These are phyloP conservation scores for Torulaspora gathmanii DNA, from an alignment of 805 yeast species.

Conservation along the genomic window DNA sequence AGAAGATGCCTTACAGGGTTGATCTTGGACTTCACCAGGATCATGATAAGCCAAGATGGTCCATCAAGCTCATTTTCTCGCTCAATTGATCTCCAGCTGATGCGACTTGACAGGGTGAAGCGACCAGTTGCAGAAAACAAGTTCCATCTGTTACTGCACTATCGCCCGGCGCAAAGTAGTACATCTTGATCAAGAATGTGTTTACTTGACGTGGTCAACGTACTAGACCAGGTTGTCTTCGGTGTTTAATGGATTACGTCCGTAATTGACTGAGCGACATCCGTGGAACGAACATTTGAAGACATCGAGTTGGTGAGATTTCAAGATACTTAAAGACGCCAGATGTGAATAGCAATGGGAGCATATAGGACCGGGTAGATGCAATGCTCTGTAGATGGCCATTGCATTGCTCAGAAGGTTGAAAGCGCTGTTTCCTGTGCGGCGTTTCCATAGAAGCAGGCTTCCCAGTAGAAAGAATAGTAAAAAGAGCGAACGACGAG, in stretches of 20 bases:
- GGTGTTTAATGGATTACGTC: neutral
- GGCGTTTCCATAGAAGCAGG: neutral
- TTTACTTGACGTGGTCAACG: neutral
- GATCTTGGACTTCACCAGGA: too few species aligned
- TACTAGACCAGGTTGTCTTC: neutral
- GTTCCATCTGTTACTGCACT: too few species aligned
- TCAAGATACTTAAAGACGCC: neutral
- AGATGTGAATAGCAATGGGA: neutral
- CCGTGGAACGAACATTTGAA: neutral
- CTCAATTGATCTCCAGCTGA: too few species aligned
- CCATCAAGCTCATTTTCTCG: too few species aligned
- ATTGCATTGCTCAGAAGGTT: slow-evolving; percentile 1
- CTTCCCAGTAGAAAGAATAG: neutral
- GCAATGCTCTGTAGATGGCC: slow-evolving; percentile 1
- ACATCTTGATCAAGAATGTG: too few species aligned
- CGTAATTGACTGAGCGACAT: neutral
- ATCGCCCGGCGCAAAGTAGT: too few species aligned
- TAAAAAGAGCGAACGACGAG: neutral
- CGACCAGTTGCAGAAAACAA: too few species aligned
- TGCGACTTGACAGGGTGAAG: too few species aligned
- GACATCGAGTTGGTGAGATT: neutral
- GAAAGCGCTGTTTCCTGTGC: neutral
- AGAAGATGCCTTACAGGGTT: too few species aligned
- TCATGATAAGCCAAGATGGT: too few species aligned
- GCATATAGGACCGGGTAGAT: neutral